Percentiles rank a stretch among this genome's conserved stretches.
These are phyloP conservation scores for Paraphaeosphaeria minitans DNA, from an alignment of 2,329 filamentous ascomycete species.

Conservation along the genomic window DNA sequence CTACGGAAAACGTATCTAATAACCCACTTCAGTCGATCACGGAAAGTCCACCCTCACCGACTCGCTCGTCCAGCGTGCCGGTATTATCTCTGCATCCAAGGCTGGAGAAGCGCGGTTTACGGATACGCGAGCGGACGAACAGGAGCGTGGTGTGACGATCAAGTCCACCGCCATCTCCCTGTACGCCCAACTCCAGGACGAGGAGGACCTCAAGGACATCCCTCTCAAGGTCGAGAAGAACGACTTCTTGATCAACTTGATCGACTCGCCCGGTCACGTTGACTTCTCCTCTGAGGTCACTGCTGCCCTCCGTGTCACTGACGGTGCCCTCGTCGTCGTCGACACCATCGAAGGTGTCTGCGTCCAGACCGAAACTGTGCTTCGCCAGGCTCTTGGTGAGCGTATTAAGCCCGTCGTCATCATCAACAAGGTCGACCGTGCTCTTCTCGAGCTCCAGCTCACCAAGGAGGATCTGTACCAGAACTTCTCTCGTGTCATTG, in stretches of 20 bases:
- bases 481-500: slow-evolving; percentile 98
- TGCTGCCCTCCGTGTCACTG: slow-evolving; percentile 98
- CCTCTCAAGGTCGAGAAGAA: slow-evolving; percentile 86
- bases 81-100: slow-evolving; percentile 99
- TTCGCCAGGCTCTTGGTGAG: slow-evolving; percentile 98
- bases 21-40: slow-evolving; percentile 76
- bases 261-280: slow-evolving; percentile 99
- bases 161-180: slow-evolving; percentile 99
- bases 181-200: slow-evolving; percentile 80
- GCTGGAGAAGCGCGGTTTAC: slow-evolving; percentile 95
- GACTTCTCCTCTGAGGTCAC: slow-evolving; percentile 99
- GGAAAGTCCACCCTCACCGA: slow-evolving; percentile 99
- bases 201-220: slow-evolving; percentile 94
- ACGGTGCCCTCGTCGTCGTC: slow-evolving; percentile 99
- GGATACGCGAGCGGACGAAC: slow-evolving; percentile 95
- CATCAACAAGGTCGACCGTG: slow-evolving; percentile 99
- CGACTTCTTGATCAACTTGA: slow-evolving; percentile 99
- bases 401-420: slow-evolving; percentile 99
- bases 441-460: slow-evolving; percentile 97
- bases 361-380: slow-evolving; percentile 99
- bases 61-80: slow-evolving; percentile 97
- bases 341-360: slow-evolving; percentile 99
- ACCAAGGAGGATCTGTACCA: slow-evolving; percentile 99
- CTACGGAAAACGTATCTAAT: slow-evolving; percentile 30
- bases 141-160: slow-evolving; percentile 99